Evolutionary conservation across 768 basidiomycete genomes (phyloP).

Genomic region (Dioszegia crocea): DNA sequence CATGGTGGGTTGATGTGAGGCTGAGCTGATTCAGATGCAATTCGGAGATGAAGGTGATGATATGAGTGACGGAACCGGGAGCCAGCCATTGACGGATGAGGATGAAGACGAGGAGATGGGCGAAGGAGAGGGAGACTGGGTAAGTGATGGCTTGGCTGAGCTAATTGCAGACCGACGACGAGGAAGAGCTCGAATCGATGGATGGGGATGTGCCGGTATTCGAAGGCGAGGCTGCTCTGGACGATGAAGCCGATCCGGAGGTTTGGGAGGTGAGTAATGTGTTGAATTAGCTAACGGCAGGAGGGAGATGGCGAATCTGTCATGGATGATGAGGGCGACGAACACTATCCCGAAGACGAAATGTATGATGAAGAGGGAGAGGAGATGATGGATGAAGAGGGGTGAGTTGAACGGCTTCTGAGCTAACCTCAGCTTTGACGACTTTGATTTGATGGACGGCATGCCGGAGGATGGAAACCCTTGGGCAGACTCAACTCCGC

Average conservation of each 20-base stretch:
- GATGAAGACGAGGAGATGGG: conserved; percentile 51
- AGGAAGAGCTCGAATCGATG: conserved; percentile 21
- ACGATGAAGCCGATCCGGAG: conserved; percentile 54
- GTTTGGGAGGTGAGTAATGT: conserved; percentile 4
- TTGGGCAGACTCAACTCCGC: conserved; percentile 5
- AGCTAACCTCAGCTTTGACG: conserved; percentile 23
- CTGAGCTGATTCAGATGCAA: conserved; percentile 4
- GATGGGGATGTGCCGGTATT: conserved; percentile 3
- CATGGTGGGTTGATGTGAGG: not conserved
- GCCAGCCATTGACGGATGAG: conserved; percentile 32
- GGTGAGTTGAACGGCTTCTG: conserved; percentile 52
- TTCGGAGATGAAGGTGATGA: conserved; percentile 29
- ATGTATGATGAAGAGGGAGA: conserved; percentile 10
- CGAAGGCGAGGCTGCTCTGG: conserved; percentile 10
- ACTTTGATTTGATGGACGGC: conserved; percentile 23
- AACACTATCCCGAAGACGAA: conserved; percentile 54
- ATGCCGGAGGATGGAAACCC: not conserved
- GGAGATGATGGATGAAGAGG: conserved; percentile 40
- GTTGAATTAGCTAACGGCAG: not conserved
- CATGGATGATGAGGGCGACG: conserved; percentile 33
- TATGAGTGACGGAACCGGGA: conserved; percentile 34
- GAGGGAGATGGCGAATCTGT: not conserved
- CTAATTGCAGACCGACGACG: conserved; percentile 22
- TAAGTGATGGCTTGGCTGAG: conserved; percentile 9
- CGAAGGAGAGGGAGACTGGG: conserved; percentile 38